A percentile compares a stretch with the other conserved stretches of the same genome.
Conservation (phyloP, 805 yeast genomes). For the Komagataella pseudopastoris region DNA sequence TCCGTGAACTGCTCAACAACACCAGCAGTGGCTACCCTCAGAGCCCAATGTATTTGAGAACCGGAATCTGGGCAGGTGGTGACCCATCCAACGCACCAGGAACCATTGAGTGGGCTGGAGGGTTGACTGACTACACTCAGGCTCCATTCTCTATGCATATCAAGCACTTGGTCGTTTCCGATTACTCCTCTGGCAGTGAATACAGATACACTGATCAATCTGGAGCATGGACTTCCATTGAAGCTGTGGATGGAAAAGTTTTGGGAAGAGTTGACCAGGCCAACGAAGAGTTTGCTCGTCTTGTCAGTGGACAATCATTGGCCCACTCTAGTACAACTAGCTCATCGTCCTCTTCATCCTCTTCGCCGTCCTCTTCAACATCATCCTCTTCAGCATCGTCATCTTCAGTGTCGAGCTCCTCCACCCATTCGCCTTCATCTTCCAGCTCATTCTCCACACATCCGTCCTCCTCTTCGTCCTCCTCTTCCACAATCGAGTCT, state of each 20-base stretch:
- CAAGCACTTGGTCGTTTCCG: constrained; percentile 45
- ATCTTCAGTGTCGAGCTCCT: not conserved
- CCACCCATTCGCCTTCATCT: too few species aligned
- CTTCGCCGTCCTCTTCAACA: constrained; percentile 9
- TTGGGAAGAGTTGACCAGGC: constrained; percentile 43
- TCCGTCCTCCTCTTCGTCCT: not conserved
- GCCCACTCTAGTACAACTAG: constrained; percentile 3
- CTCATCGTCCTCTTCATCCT: constrained; percentile 7
- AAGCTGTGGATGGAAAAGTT: constrained; percentile 42
- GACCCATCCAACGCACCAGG: constrained; percentile 51
- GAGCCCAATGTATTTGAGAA: constrained; percentile 65
- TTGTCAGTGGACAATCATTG: constrained; percentile 16
- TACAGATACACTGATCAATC: constrained; percentile 40
- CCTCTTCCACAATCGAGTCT: too few species aligned
- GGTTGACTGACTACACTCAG: constrained; percentile 44
- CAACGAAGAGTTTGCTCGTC: constrained; percentile 24
- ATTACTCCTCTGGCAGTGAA: constrained; percentile 51
- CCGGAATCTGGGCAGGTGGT: constrained; percentile 80
- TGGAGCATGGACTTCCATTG: constrained; percentile 49
- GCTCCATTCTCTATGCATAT: constrained; percentile 64
- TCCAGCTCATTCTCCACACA: not conserved
- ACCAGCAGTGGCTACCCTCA: constrained; percentile 73
- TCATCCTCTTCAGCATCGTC: not conserved
- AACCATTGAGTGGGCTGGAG: constrained; percentile 79
- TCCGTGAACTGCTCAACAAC: constrained; percentile 46